Conservation (phyloP, 257 asterid genomes). For the Hygrophila difformis region DNA sequence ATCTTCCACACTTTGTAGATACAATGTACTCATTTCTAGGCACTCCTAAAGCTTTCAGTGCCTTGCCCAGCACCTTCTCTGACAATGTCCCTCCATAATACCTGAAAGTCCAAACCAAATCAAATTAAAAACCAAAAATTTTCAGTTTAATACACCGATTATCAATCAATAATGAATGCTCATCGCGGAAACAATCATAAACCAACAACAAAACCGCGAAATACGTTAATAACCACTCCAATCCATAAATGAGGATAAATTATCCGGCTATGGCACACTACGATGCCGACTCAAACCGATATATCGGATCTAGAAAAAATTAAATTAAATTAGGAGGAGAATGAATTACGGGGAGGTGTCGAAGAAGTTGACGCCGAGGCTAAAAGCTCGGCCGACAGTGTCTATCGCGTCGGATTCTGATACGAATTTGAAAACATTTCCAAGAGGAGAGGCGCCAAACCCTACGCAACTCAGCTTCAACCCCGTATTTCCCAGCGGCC, state of each 20-base stretch:
- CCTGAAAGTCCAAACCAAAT: constrained; percentile 27
- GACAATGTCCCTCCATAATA: constrained; percentile 92
- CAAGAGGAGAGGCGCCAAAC: constrained; percentile 98
- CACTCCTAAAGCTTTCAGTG: constrained; percentile 77
- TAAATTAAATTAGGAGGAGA: not conserved
- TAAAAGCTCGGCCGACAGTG: constrained; percentile 70
- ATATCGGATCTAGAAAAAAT: not conserved
- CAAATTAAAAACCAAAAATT: not conserved
- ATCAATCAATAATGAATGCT: no score
- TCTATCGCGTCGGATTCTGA: constrained; percentile 77
- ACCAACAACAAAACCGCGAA: no score
- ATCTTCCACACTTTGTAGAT: constrained; percentile 94
- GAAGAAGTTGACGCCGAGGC: constrained; percentile 84
- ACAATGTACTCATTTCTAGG: constrained; percentile 80
- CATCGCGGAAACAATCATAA: no score
- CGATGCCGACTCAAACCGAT: not conserved
- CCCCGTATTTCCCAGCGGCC: constrained; percentile 81
- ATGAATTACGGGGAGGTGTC: constrained; percentile 85
- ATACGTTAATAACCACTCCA: no score
- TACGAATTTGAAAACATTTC: constrained; percentile 74
- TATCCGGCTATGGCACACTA: not conserved
- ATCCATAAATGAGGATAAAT: no score
- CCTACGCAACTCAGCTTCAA: constrained; percentile 76
- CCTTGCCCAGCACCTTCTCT: constrained; percentile 71
- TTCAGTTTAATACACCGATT: not conserved